Evolutionary conservation across 2,329 filamentous ascomycete species (phyloP).

Genomic region (Microascus cirrosus): DNA sequence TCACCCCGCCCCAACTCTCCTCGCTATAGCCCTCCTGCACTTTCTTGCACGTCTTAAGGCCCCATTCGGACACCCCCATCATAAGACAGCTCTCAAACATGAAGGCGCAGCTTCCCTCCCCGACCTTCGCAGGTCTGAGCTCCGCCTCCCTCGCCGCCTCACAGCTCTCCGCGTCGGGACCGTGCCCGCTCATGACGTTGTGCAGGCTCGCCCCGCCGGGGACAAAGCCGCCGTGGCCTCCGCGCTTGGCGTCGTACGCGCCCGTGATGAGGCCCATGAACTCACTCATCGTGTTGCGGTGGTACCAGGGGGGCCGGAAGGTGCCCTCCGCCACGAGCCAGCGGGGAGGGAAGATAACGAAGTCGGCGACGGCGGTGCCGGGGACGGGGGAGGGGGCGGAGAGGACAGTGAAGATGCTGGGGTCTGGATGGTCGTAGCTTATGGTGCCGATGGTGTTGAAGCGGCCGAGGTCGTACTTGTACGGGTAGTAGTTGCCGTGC

Average conservation of each 20-base stretch:
- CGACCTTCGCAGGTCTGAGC: slow-evolving; percentile 45
- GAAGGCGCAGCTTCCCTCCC: slow-evolving; percentile 51
- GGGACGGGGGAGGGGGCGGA: slow-evolving; percentile 49
- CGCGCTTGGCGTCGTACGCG: slow-evolving; percentile 52
- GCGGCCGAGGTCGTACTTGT: slow-evolving; percentile 70
- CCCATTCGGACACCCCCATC: slow-evolving; percentile 64
- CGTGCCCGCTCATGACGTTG: slow-evolving; percentile 61
- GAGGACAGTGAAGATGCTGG: slow-evolving; percentile 65
- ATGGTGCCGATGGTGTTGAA: slow-evolving; percentile 67
- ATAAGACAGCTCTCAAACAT: slow-evolving; percentile 62
- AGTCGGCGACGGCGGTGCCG: slow-evolving; percentile 57
- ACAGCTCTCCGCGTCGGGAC: slow-evolving; percentile 45
- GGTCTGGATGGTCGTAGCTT: slow-evolving; percentile 68
- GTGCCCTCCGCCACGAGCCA: slow-evolving; percentile 62
- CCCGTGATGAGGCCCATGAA: slow-evolving; percentile 51
- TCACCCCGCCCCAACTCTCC: slow-evolving; percentile 67
- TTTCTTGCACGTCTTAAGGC: slow-evolving; percentile 45
- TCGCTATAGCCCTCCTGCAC: slow-evolving; percentile 60
- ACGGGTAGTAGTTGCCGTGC: slow-evolving; percentile 72
- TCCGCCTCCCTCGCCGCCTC: slow-evolving; percentile 45
- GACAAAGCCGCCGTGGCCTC: slow-evolving; percentile 38
- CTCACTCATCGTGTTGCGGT: slow-evolving; percentile 57
- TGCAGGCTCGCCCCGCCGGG: slow-evolving; percentile 52
- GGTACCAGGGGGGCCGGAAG: slow-evolving; percentile 63
- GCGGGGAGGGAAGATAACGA: slow-evolving; percentile 61